phyloP scores from a whole-genome alignment of 2,329 filamentous ascomycete genomes.

The Monilinia fructicola region DNA sequence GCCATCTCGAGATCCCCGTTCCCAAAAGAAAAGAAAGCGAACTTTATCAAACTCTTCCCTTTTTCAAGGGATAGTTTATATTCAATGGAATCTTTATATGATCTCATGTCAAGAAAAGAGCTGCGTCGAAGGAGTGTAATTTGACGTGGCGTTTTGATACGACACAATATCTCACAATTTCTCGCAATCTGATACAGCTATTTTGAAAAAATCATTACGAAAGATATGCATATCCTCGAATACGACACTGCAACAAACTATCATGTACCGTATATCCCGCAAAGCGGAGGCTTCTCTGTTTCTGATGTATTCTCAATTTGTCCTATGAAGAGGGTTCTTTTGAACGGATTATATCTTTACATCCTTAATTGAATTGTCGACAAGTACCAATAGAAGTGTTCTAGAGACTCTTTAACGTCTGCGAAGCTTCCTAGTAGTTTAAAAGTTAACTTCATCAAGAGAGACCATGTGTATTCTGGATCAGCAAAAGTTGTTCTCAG shows the following conservation, averaged over 20 bases:
- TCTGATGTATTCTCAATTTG: background rate
- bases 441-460: no score
- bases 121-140: background rate
- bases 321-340: background rate
- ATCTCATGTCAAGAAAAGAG: background rate
- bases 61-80: background rate
- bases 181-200: background rate
- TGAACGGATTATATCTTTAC: background rate
- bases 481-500: no score
- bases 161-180: background rate
- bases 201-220: background rate
- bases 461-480: no score
- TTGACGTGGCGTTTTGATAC: background rate
- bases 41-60: no score
- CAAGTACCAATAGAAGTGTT: conserved; percentile 1
- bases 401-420: background rate
- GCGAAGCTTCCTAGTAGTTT: no score
- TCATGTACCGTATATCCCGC: background rate
- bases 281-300: background rate
- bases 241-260: background rate
- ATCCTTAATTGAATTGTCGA: background rate
- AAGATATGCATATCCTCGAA: no score
- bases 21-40: background rate
- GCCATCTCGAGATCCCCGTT: no score
- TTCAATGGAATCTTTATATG: background rate